Evolutionary conservation across 2,329 filamentous ascomycete genomes (phyloP).

Genomic region (Verticillium klebahnii): DNA sequence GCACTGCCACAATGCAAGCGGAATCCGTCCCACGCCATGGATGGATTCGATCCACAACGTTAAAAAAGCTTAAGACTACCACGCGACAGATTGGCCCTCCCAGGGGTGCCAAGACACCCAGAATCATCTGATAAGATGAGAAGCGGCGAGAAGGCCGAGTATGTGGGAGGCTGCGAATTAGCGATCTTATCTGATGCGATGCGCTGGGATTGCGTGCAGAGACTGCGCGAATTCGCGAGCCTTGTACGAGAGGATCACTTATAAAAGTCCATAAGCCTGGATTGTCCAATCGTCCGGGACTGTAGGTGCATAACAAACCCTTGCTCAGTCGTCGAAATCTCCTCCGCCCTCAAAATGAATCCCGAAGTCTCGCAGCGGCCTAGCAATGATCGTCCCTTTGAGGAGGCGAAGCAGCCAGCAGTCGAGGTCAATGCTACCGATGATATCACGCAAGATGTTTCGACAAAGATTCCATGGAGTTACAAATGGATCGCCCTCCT

Average conservation of each 20-base stretch:
- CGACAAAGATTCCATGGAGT: constrained; percentile 9
- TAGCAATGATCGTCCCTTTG: not conserved
- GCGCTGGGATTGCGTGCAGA: not conserved
- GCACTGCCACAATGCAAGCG: not conserved
- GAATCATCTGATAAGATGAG: not conserved
- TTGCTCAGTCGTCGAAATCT: not conserved
- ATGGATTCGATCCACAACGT: not conserved
- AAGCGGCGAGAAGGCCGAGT: not conserved
- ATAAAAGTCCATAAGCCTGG: not conserved
- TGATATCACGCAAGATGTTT: not conserved
- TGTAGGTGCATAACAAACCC: not conserved
- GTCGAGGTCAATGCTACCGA: not conserved
- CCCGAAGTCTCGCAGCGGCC: not conserved
- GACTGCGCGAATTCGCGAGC: not conserved
- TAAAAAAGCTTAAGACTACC: not conserved
- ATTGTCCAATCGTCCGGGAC: not conserved
- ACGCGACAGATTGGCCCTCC: not conserved
- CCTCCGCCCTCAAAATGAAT: not conserved
- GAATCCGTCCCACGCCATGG: not conserved
- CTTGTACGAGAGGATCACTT: not conserved
- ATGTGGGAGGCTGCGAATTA: not conserved
- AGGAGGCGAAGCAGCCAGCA: not conserved
- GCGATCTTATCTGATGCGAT: not conserved
- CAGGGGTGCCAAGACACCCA: not conserved
- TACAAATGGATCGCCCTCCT: constrained; percentile 19